Base-by-base conservation (phyloP, 2,329 filamentous ascomycete species). In the Ampelomyces quisqualis region DNA sequence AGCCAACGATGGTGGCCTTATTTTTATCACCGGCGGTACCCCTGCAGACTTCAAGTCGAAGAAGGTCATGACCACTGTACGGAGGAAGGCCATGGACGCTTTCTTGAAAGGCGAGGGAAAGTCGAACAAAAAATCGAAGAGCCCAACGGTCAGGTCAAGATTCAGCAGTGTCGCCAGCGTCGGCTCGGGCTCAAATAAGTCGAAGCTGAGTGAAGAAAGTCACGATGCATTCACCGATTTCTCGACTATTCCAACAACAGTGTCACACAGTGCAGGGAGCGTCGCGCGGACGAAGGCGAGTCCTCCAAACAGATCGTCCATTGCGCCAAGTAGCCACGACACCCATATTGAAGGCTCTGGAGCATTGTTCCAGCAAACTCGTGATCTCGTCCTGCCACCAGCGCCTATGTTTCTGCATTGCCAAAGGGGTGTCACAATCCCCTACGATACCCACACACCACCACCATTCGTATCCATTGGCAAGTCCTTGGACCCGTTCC, bases 41-140 rank as follows among this genome's bases (percentile, higher is more conserved):
- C 66, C 56, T 17, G 55, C 46, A 4, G 58, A 63, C 11, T 58
- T 70, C 42, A 68, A 60, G 43, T 44, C 60, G 6, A 61, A 51
- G 34, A 46, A 51, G 29, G 47, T 50, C 20, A 68, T 70, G 64
- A 62, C 58, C 13, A 46, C 40, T 21, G 60, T 69, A 23, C 64
- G 67, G 24, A 63, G 63, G 29, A 53, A 55, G 34, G 67, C 67
- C 4, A 70, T 70, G 67, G 53, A 47, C 13, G 51, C 52, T 30
- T 62, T 55, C 20, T 34, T 70, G 10, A 46, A 58, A 34, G 52
- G 54, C 6, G 52, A 50, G 17, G 55, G 59, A 45, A 57, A 52
- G 17, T 38, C 49, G 26, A 29, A 29, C 11, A 35, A 24, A n/a
- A 45, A 42, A 15, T 18, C 20, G 1, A 53, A 44, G 15, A 43